These are phyloP conservation scores for Magnolia changhungtana DNA, from an alignment of 164 flowering plant genomes.

Conservation along the genomic window DNA sequence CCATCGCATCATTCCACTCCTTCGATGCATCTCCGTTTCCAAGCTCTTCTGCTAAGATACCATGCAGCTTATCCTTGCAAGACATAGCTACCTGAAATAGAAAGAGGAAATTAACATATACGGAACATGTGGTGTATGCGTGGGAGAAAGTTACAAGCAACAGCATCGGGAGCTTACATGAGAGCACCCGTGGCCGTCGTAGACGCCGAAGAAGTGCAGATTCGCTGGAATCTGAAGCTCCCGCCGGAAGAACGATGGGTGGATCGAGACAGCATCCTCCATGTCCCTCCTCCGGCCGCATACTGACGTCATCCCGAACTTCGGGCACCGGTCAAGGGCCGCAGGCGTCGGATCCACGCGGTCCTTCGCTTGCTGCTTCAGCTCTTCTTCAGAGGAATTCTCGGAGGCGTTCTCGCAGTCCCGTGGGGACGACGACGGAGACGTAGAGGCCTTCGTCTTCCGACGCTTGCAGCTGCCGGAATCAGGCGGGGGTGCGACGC, in stretches of 20 bases:
- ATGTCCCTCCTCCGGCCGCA: conserved; percentile 75
- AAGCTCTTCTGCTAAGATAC: conserved; percentile 58
- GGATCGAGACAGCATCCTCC: conserved; percentile 68
- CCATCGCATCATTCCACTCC: conserved; percentile 46
- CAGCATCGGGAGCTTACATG: conserved; percentile 33
- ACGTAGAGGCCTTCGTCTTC: conserved; percentile 11
- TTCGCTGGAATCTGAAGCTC: background rate
- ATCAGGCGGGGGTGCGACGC: conserved; percentile 15
- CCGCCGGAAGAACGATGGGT: conserved; percentile 35
- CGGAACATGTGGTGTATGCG: background rate
- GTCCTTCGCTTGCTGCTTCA: background rate
- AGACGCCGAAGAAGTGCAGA: conserved; percentile 47
- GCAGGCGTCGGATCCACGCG: background rate
- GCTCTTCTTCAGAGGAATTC: background rate
- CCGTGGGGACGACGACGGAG: background rate
- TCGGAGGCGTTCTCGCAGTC: background rate
- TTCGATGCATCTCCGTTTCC: conserved; percentile 7
- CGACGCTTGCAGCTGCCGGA: conserved; percentile 25
- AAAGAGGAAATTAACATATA: background rate
- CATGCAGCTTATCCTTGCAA: conserved; percentile 64
- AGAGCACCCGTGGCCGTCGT: conserved; percentile 76
- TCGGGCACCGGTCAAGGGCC: conserved; percentile 30
- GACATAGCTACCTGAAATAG: conserved; percentile 57
- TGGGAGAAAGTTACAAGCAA: background rate
- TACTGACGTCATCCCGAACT: conserved; percentile 51